Evolutionary conservation across 2,329 filamentous ascomycete genomes (phyloP).

Genomic region (Colletotrichum chlorophyti): DNA sequence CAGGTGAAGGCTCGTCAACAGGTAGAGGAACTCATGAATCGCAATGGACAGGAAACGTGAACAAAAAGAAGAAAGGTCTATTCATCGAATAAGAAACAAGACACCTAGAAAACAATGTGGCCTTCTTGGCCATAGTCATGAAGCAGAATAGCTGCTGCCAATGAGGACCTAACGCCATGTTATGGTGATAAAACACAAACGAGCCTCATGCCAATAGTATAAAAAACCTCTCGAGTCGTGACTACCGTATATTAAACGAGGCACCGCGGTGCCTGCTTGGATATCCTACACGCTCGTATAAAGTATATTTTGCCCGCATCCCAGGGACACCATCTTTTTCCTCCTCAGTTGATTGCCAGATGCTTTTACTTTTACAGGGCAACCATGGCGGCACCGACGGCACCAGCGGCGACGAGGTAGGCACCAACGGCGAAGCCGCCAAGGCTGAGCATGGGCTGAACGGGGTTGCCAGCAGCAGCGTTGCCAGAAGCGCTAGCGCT

Average conservation of each 20-base stretch:
- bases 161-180: slow-evolving; percentile 26
- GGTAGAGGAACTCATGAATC: too few species aligned
- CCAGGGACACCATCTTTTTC: background rate
- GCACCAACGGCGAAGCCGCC: slow-evolving; percentile 56
- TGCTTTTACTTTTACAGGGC: slow-evolving; percentile 52
- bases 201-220: slow-evolving; percentile 20
- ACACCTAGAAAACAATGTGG: slow-evolving; percentile 14
- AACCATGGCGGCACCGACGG: slow-evolving; percentile 60
- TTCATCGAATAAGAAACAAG: slow-evolving; percentile 9
- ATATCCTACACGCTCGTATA: slow-evolving; percentile 27
- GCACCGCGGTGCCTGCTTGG: slow-evolving; percentile 10
- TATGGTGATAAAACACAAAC: slow-evolving; percentile 21
- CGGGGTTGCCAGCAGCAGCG: slow-evolving; percentile 38
- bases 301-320: background rate
- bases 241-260: slow-evolving; percentile 27
- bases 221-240: slow-evolving; percentile 19
- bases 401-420: slow-evolving; percentile 59
- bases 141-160: slow-evolving; percentile 24
- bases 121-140: slow-evolving; percentile 17
- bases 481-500: slow-evolving; percentile 23
- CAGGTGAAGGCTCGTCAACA: too few species aligned
- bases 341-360: slow-evolving; percentile 8
- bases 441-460: slow-evolving; percentile 49
- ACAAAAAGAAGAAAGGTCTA: slow-evolving; percentile 22
- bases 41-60: background rate